Percentiles rank a stretch among this genome's conserved stretches.
phyloP scores from a whole-genome alignment of 352 stramenopile genomes.

The Pythium phragmiticola region DNA sequence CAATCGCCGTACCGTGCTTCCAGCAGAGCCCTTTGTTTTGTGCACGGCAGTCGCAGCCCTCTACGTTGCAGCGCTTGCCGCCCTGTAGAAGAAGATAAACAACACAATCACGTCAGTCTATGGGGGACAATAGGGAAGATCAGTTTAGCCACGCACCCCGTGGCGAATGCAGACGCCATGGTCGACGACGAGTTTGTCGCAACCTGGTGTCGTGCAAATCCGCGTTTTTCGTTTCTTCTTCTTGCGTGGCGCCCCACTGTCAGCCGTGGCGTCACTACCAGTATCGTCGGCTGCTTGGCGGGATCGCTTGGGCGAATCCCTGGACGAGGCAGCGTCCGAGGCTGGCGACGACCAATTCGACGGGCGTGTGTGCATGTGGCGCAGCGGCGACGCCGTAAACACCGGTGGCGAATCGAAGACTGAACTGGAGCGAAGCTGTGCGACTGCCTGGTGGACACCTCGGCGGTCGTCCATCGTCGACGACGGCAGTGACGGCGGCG shows the following conservation, averaged over 20 bases:
- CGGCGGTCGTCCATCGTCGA: background rate
- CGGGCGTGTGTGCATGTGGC: too few species aligned
- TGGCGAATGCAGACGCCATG: conserved; percentile 37
- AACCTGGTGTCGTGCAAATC: conserved; percentile 44
- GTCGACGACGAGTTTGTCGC: conserved; percentile 60
- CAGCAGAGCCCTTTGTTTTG: conserved; percentile 58
- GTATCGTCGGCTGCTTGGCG: background rate
- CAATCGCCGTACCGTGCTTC: conserved; percentile 32
- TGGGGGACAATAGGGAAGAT: background rate
- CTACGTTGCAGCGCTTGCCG: conserved; percentile 49
- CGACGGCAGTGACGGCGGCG: background rate
- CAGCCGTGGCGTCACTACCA: background rate
- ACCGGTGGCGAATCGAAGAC: background rate
- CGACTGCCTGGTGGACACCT: background rate
- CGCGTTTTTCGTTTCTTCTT: conserved; percentile 47
- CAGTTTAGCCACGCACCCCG: conserved; percentile 8
- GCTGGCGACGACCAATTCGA: background rate
- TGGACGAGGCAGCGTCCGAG: too few species aligned
- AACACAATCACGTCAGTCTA: background rate
- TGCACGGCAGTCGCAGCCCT: conserved; percentile 49
- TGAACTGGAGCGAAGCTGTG: background rate
- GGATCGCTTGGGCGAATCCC: background rate
- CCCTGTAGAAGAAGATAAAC: conserved; percentile 25
- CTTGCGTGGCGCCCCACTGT: background rate
- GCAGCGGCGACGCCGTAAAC: background rate